phyloP scores from a whole-genome alignment of 2,329 filamentous ascomycete genomes.

The Pyricularia pennisetigena region DNA sequence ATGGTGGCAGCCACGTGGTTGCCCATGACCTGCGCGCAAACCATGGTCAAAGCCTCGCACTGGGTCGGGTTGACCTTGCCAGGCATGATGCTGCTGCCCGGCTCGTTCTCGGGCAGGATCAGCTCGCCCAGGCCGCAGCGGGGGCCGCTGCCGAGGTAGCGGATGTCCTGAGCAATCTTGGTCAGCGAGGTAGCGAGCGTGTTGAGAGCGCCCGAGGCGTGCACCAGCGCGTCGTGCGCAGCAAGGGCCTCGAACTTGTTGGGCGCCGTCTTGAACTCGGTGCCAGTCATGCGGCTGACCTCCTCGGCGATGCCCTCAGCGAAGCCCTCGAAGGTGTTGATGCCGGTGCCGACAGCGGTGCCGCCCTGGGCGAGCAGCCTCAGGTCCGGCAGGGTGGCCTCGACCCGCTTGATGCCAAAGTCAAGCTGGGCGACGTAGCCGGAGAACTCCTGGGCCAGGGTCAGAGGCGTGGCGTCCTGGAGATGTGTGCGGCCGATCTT shows the following conservation, averaged over 20 bases:
- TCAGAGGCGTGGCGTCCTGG: constrained; percentile 93
- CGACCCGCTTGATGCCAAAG: constrained; percentile 77
- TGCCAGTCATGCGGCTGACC: constrained; percentile 86
- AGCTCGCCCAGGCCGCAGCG: constrained; percentile 94
- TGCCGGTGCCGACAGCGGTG: constrained; percentile 91
- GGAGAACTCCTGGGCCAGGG: constrained; percentile 93
- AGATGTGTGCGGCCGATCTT: constrained; percentile 98
- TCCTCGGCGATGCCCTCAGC: constrained; percentile 87
- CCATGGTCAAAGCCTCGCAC: constrained; percentile 95
- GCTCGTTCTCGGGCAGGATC: constrained; percentile 92
- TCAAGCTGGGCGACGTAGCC: constrained; percentile 94
- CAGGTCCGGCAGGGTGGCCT: constrained; percentile 74
- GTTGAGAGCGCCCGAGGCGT: constrained; percentile 89
- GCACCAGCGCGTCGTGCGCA: constrained; percentile 90
- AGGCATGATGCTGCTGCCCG: constrained; percentile 96
- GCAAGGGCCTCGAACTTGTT: constrained; percentile 99
- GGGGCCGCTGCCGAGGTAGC: constrained; percentile 91
- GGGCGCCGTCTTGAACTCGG: constrained; percentile 87
- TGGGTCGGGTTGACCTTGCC: constrained; percentile 99
- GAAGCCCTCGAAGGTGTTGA: constrained; percentile 96
- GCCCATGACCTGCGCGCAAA: constrained; percentile 95
- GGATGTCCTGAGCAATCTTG: constrained; percentile 97
- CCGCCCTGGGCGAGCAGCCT: constrained; percentile 87
- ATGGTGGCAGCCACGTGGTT: constrained; percentile 92
- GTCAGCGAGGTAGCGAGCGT: constrained; percentile 83